phyloP scores from a whole-genome alignment of 768 basidiomycete species.

The Suillus paluster region DNA sequence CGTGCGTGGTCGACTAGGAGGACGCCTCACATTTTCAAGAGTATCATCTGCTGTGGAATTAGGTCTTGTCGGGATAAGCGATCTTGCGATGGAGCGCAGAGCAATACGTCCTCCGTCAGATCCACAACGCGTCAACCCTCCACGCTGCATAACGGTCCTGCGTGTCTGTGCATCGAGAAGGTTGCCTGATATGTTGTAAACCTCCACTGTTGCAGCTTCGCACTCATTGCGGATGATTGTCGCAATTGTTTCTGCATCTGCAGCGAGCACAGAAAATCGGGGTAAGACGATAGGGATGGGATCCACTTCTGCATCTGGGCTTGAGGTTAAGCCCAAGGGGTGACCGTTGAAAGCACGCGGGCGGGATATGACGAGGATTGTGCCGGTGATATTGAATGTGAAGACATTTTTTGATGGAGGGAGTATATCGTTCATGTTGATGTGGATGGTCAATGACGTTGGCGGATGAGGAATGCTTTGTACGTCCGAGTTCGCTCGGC shows the following conservation, averaged over 20 bases:
- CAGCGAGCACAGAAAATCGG: constrained; percentile 68
- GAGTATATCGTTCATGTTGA: constrained; percentile 81
- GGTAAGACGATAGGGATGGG: constrained; percentile 64
- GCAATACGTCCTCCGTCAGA: constrained; percentile 63
- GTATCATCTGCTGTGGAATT: constrained; percentile 17
- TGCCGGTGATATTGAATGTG: constrained; percentile 68
- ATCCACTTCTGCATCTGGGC: constrained; percentile 36
- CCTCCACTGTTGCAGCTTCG: constrained; percentile 56
- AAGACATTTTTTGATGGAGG: constrained; percentile 68
- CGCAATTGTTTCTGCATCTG: constrained; percentile 63
- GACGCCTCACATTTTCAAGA: constrained; percentile 24
- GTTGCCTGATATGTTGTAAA: constrained; percentile 63
- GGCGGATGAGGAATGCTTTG: constrained; percentile 32
- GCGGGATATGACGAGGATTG: constrained; percentile 61
- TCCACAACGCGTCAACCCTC: constrained; percentile 62
- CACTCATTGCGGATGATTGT: constrained; percentile 65
- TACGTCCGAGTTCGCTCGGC: constrained; percentile 43
- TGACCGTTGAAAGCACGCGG: constrained; percentile 26
- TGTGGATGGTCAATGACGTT: constrained; percentile 67
- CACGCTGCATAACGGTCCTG: constrained; percentile 65
- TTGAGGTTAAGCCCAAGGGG: constrained; percentile 19
- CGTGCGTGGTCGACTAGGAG: constrained; percentile 26
- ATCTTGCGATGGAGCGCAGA: constrained; percentile 45
- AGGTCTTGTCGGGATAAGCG: constrained; percentile 23
- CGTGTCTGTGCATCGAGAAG: constrained; percentile 62